Percentiles rank a stretch among this genome's conserved stretches.
Conservation (phyloP, 208 protist species). For the Crithidia thermophila region DNA sequence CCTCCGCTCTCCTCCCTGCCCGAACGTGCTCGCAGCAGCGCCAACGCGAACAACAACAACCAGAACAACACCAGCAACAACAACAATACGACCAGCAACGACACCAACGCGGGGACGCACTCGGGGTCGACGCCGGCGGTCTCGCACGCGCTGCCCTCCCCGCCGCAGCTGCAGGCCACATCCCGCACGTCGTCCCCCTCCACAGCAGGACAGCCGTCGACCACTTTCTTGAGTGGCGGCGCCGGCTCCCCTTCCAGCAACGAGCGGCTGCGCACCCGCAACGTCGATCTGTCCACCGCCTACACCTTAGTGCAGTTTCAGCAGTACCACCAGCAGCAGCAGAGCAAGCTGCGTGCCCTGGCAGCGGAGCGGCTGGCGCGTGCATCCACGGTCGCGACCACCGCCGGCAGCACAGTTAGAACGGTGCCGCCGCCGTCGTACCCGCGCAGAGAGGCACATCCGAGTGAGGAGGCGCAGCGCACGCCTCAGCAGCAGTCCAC, state of each 20-base stretch:
- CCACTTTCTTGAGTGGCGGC: too few species aligned
- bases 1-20: too few species aligned
- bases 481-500: too few species aligned
- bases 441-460: too few species aligned
- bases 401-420: too few species aligned
- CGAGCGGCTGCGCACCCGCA: background rate
- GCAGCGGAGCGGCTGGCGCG: background rate
- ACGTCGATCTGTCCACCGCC: background rate
- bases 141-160: too few species aligned
- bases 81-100: background rate
- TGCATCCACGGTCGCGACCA: too few species aligned
- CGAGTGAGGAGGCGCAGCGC: too few species aligned
- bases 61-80: background rate
- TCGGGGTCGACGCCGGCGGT: background rate
- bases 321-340: slow-evolving; percentile 14
- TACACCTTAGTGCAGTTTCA: slow-evolving; percentile 4
- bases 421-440: too few species aligned
- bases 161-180: slow-evolving; percentile 2
- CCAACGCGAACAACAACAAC: background rate
- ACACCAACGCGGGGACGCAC: background rate
- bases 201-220: too few species aligned
- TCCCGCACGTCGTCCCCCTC: background rate
- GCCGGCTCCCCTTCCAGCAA: background rate
- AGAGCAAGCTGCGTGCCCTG: background rate
- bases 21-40: background rate